phyloP scores from a whole-genome alignment of 306 rosid species.

The Vachellia collinsii region DNA sequence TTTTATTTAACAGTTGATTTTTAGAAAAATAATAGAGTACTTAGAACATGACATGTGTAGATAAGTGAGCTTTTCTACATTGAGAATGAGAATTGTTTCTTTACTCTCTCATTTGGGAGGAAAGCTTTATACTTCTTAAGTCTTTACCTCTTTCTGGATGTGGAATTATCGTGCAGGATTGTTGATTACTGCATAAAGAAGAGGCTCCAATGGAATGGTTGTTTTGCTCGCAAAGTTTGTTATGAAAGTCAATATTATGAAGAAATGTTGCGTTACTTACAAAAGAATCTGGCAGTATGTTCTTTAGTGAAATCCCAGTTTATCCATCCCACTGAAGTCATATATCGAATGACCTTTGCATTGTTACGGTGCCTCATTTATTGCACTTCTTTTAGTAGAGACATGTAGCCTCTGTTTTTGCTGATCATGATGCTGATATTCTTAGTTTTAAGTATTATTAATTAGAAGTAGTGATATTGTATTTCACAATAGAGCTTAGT shows the following conservation, averaged over 20 bases:
- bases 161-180: slow-evolving; percentile 59
- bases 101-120: not conserved
- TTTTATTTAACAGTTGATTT: not conserved
- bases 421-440: not conserved
- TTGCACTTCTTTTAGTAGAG: not conserved
- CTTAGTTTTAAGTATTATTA: not conserved
- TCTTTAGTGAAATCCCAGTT: slow-evolving; percentile 22
- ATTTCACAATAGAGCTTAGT: not conserved
- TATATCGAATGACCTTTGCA: slow-evolving; percentile 6
- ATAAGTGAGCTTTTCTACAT: not conserved
- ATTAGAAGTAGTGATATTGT: not conserved
- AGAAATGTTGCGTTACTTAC: slow-evolving; percentile 90
- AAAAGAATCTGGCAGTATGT: slow-evolving; percentile 89
- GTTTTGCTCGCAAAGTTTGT: slow-evolving; percentile 85
- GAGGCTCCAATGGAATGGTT: slow-evolving; percentile 81
- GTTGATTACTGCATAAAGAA: slow-evolving; percentile 83
- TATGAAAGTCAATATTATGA: slow-evolving; percentile 95
- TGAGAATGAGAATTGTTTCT: not conserved
- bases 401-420: not conserved
- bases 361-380: not conserved
- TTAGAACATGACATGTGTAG: not conserved
- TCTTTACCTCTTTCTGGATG: not conserved
- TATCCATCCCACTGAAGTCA: slow-evolving; percentile 26
- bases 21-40: not conserved
- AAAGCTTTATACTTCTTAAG: not conserved